Evolutionary conservation across 352 stramenopile genomes (phyloP).

Genomic region (Phytophthora ohioensis): DNA sequence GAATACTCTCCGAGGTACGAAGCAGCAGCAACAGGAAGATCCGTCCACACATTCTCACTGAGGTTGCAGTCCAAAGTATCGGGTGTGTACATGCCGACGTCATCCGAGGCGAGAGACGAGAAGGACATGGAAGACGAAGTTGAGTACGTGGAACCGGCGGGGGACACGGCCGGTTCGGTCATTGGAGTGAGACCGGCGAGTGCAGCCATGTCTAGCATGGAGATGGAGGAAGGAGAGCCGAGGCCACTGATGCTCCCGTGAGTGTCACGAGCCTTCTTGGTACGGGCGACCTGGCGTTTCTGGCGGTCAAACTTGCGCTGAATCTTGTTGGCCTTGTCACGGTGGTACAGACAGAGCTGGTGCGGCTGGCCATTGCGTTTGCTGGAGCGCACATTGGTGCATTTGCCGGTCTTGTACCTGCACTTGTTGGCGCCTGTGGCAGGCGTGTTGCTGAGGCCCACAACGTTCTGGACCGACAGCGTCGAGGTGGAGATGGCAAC

Average conservation of each 20-base stretch:
- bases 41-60: conserved; percentile 67
- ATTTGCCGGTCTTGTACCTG: conserved; percentile 91
- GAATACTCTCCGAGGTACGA: conserved; percentile 34
- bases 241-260: conserved; percentile 19
- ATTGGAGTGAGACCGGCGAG: conserved; percentile 36
- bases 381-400: conserved; percentile 78
- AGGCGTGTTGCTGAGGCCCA: conserved; percentile 27
- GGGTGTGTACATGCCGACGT: conserved; percentile 67
- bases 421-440: conserved; percentile 49
- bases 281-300: conserved; percentile 81
- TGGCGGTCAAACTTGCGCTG: conserved; percentile 91
- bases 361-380: conserved; percentile 90
- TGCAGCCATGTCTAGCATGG: conserved; percentile 45
- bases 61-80: conserved; percentile 66
- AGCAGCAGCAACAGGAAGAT: conserved; percentile 46
- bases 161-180: conserved; percentile 27
- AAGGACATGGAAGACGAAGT: conserved; percentile 39
- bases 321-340: conserved; percentile 91
- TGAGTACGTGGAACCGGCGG: conserved; percentile 36
- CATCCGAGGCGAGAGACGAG: conserved; percentile 44
- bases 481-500: conserved; percentile 36
- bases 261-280: conserved; percentile 45
- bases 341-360: conserved; percentile 89
- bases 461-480: conserved; percentile 17
- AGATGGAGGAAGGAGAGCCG: conserved; percentile 35